These are phyloP conservation scores for Candida sojae DNA, from an alignment of 1,139 yeast genomes.

Conservation along the genomic window DNA sequence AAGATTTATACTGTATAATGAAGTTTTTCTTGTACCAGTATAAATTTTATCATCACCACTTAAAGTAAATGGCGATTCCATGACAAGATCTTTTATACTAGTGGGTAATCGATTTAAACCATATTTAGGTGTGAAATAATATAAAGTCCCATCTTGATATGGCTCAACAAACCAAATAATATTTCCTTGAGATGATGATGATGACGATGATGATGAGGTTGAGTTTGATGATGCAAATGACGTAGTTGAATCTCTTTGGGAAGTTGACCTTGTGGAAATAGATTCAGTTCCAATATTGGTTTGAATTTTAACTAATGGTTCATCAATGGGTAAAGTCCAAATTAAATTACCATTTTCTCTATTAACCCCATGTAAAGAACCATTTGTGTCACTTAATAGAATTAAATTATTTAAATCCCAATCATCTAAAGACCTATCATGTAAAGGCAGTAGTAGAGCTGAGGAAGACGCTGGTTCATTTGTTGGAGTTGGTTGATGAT, in stretches of 20 bases:
- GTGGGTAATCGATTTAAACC: slow-evolving; percentile 86
- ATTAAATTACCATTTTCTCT: slow-evolving; percentile 73
- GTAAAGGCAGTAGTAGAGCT: slow-evolving; percentile 33
- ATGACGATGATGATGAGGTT: slow-evolving; percentile 13
- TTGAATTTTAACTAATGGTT: slow-evolving; percentile 51
- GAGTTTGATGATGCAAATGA: slow-evolving; percentile 4
- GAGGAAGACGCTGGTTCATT: slow-evolving; percentile 5
- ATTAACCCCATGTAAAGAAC: slow-evolving; percentile 80
- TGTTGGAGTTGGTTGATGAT: slow-evolving; percentile 5
- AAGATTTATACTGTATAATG: slow-evolving; percentile 74
- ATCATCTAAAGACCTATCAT: slow-evolving; percentile 46
- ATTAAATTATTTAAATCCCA: slow-evolving; percentile 63
- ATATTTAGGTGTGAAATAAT: slow-evolving; percentile 73
- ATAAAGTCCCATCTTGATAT: slow-evolving; percentile 80
- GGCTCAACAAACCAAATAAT: slow-evolving; percentile 88
- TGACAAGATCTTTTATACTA: slow-evolving; percentile 73
- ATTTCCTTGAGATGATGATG: slow-evolving; percentile 20
- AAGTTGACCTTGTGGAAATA: slow-evolving; percentile 11
- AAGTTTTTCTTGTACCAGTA: slow-evolving; percentile 81
- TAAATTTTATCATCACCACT: slow-evolving; percentile 86
- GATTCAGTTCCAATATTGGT: slow-evolving; percentile 19
- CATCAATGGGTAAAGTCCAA: slow-evolving; percentile 71
- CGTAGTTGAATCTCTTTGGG: slow-evolving; percentile 13
- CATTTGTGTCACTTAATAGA: slow-evolving; percentile 83
- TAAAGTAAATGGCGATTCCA: slow-evolving; percentile 80